Conservation (phyloP, 805 yeast genomes). For the Limtongia smithiae region DNA sequence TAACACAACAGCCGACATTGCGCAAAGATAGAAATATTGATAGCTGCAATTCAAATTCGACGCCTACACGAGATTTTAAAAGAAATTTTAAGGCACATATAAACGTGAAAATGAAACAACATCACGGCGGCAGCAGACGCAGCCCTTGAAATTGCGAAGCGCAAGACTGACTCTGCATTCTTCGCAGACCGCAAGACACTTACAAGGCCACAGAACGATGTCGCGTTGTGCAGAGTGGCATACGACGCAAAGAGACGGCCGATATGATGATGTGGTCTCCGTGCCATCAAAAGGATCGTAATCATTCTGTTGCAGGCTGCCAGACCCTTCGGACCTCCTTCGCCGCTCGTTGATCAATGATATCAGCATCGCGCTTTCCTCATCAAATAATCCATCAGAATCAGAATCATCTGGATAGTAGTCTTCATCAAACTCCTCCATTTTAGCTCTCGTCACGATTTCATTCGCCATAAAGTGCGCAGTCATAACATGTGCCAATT, state of each 20-base stretch:
- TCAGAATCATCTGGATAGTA: slow-evolving; percentile 24
- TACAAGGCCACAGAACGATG: slow-evolving; percentile 88
- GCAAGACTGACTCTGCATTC: slow-evolving; percentile 72
- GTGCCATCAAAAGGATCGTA: slow-evolving; percentile 7
- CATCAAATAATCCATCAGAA: slow-evolving; percentile 21
- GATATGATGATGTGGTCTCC: slow-evolving; percentile 14
- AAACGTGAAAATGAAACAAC: slow-evolving; percentile 66
- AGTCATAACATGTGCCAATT: slow-evolving; percentile 16
- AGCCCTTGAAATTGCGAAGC: slow-evolving; percentile 65
- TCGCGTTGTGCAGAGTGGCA: slow-evolving; percentile 74
- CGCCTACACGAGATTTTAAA: no score
- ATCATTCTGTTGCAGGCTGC: not conserved
- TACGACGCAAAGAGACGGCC: slow-evolving; percentile 56
- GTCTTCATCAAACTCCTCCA: slow-evolving; percentile 7
- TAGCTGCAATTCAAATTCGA: not conserved
- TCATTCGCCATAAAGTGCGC: slow-evolving; percentile 23
- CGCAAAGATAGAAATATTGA: not conserved
- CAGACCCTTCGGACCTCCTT: not conserved
- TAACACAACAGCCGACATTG: not conserved
- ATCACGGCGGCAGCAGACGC: slow-evolving; percentile 77
- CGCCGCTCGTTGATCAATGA: slow-evolving; percentile 19
- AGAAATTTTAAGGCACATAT: slow-evolving; percentile 45
- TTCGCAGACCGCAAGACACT: slow-evolving; percentile 85
- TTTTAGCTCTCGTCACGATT: slow-evolving; percentile 18
- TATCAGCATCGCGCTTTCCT: slow-evolving; percentile 10